These are phyloP conservation scores for Purpureocillium lavendulum DNA, from an alignment of 2,329 filamentous ascomycete species.

Conservation along the genomic window DNA sequence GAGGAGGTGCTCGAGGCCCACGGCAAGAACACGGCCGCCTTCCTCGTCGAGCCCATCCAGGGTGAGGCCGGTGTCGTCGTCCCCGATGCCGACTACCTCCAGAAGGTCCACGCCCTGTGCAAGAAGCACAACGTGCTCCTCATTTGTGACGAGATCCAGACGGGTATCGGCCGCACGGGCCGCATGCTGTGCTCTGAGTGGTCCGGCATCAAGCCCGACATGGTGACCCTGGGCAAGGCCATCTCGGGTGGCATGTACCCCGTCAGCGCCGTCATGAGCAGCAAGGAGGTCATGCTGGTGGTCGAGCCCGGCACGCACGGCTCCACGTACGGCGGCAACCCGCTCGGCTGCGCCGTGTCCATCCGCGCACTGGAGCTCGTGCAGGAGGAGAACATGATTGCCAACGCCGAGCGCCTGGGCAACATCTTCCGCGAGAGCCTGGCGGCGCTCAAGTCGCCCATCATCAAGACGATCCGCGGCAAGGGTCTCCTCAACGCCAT, in stretches of 20 bases:
- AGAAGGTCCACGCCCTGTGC: conserved; percentile 73
- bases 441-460: conserved; percentile 63
- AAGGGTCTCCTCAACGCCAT: conserved; percentile 95
- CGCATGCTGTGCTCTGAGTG: conserved; percentile 92
- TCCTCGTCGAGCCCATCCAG: conserved; percentile 94
- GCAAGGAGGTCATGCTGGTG: conserved; percentile 88
- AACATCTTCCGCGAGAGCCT: conserved; percentile 76
- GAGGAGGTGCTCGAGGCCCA: conserved; percentile 72
- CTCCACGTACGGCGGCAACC: conserved; percentile 97
- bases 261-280: conserved; percentile 85
- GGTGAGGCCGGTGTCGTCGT: conserved; percentile 96
- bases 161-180: conserved; percentile 89
- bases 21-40: conserved; percentile 79
- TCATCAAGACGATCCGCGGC: conserved; percentile 77
- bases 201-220: conserved; percentile 89
- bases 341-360: conserved; percentile 87
- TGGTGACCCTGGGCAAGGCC: conserved; percentile 92
- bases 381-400: conserved; percentile 81
- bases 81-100: conserved; percentile 81
- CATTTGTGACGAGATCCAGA: conserved; percentile 98
- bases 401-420: conserved; percentile 73
- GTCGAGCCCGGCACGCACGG: conserved; percentile 95
- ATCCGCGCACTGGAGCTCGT: conserved; percentile 92
- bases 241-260: conserved; percentile 99
- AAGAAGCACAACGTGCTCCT: conserved; percentile 91